A percentile compares a stretch with the other conserved stretches of the same genome.
phyloP scores from a whole-genome alignment of 768 basidiomycete species.

The Paxillus rubicundulus region DNA sequence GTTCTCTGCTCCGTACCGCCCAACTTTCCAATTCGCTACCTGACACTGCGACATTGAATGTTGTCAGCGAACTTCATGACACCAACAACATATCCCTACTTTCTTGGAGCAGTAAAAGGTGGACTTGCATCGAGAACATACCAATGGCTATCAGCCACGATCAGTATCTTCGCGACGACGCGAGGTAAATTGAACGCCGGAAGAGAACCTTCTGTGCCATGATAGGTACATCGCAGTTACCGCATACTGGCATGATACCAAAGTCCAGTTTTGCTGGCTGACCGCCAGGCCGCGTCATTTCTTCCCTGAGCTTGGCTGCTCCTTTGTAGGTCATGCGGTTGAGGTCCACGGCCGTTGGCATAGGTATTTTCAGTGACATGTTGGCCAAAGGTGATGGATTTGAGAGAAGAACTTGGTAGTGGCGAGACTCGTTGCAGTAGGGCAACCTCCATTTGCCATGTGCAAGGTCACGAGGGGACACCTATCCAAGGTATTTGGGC shows the following conservation, averaged over 20 bases:
- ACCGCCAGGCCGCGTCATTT: conserved; percentile 25
- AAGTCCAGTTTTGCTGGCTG: conserved; percentile 30
- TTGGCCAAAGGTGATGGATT: not conserved
- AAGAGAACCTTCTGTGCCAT: conserved; percentile 18
- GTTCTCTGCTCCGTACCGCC: conserved; percentile 25
- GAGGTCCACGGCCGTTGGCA: conserved; percentile 26
- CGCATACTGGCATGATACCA: conserved; percentile 22
- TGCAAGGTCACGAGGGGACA: not conserved
- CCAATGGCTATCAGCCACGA: conserved; percentile 15
- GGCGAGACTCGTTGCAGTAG: too few relatives aligned
- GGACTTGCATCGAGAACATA: conserved; percentile 31
- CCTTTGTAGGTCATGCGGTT: conserved; percentile 27
- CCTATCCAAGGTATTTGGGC: too few relatives aligned
- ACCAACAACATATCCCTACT: conserved; percentile 4
- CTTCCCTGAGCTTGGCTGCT: conserved; percentile 28
- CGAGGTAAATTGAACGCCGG: not conserved
- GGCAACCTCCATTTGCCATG: not conserved
- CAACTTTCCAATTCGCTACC: conserved; percentile 34
- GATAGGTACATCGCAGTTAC: conserved; percentile 17
- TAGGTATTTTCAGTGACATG: conserved; percentile 19
- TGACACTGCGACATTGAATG: conserved; percentile 30
- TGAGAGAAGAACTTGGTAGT: not conserved
- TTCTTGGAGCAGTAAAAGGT: conserved; percentile 32
- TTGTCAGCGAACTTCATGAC: conserved; percentile 2
- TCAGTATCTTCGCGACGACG: not conserved